A percentile compares a stretch with the other conserved stretches of the same genome.
Conservation (phyloP, 1,139 yeast species). For the Pichia sp. region DNA sequence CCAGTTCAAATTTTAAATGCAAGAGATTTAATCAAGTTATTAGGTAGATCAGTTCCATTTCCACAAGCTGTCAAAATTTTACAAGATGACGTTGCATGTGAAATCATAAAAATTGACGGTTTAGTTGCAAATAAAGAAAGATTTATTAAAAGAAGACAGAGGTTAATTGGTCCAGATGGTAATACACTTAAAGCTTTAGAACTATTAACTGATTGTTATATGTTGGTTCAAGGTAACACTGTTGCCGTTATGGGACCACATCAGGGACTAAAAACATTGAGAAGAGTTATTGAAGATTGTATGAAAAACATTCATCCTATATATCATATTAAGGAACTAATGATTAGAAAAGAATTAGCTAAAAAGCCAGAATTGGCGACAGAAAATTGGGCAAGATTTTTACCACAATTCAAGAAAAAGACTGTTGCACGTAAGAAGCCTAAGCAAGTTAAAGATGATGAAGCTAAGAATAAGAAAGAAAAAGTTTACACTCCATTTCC, state of each 20-base stretch:
- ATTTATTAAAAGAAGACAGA: constrained; percentile 90
- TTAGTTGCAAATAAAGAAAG: constrained; percentile 86
- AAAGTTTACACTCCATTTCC: constrained; percentile 98
- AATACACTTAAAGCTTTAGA: constrained; percentile 94
- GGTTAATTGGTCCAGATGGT: constrained; percentile 95
- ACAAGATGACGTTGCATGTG: constrained; percentile 92
- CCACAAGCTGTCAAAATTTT: constrained; percentile 92
- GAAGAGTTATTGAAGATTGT: constrained; percentile 95
- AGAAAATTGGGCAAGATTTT: constrained; percentile 95
- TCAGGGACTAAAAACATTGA: constrained; percentile 84
- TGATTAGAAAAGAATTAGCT: constrained; percentile 93
- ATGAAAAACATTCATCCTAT: constrained; percentile 96
- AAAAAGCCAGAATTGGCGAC: constrained; percentile 91
- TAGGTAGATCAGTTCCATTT: constrained; percentile 94
- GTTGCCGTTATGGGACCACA: constrained; percentile 97
- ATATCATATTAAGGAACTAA: constrained; percentile 90
- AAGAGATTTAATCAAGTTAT: constrained; percentile 83
- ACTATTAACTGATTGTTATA: constrained; percentile 85
- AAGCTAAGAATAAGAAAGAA: constrained; percentile 51
- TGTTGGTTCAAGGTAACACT: constrained; percentile 94
- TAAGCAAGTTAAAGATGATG: constrained; percentile 43
- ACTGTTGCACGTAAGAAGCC: constrained; percentile 93
- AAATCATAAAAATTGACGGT: constrained; percentile 90
- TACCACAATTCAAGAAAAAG: constrained; percentile 95
- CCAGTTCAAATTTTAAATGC: constrained; percentile 94